Conservation (phyloP, 2,329 filamentous ascomycete genomes). For the Apiospora arundinis region DNA sequence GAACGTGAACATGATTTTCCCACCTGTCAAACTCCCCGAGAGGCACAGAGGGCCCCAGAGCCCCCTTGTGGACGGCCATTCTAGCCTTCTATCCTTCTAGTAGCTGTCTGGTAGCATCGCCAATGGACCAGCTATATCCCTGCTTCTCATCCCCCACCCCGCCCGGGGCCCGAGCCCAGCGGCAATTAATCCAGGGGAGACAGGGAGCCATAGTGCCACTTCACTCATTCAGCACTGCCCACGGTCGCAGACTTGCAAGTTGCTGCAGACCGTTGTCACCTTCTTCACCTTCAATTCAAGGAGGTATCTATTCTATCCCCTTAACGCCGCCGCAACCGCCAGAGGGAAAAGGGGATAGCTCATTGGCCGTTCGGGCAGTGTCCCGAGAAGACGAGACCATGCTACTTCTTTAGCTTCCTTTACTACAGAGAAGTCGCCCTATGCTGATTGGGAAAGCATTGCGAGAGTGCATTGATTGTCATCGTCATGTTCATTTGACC, state of each 20-base stretch:
- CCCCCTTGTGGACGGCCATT: no score
- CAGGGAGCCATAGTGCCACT: no score
- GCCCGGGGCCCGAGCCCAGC: not conserved
- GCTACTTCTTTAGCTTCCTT: not conserved
- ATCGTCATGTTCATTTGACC: not conserved
- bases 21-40: not conserved
- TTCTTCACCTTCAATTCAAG: not conserved
- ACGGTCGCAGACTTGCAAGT: not conserved
- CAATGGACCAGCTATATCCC: not conserved
- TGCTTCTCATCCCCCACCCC: not conserved
- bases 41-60: not conserved
- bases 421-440: not conserved
- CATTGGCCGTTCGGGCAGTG: not conserved
- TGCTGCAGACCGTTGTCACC: not conserved
- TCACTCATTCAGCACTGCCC: no score
- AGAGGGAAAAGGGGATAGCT: not conserved
- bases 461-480: not conserved
- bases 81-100: not conserved
- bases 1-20: not conserved
- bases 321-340: not conserved
- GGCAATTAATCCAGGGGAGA: not conserved
- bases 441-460: not conserved
- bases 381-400: not conserved
- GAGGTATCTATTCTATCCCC: not conserved
- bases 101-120: not conserved